Evolutionary conservation across 2,329 filamentous ascomycete genomes (phyloP).

Genomic region (Chaetoscypha palmicola): DNA sequence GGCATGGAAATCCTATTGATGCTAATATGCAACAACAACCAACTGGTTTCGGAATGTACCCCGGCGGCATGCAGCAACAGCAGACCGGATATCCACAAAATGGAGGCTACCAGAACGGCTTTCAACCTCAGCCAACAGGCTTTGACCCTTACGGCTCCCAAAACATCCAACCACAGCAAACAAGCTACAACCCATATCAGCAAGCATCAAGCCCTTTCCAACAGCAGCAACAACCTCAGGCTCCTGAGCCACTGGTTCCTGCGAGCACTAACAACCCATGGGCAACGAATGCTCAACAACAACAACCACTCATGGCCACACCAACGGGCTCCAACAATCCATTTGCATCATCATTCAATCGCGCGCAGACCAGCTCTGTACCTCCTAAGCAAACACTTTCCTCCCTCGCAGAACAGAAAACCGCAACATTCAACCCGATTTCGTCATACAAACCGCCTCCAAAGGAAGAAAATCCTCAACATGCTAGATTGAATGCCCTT

Average conservation of each 20-base stretch:
- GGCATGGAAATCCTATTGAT: slow-evolving; percentile 92
- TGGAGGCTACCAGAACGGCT: slow-evolving; percentile 65
- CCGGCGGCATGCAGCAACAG: slow-evolving; percentile 37
- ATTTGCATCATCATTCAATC: slow-evolving; percentile 70
- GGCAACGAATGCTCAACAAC: slow-evolving; percentile 56
- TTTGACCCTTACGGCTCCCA: slow-evolving; percentile 65
- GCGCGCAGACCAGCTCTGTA: slow-evolving; percentile 45
- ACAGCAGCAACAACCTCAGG: slow-evolving; percentile 41
- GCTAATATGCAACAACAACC: slow-evolving; percentile 71
- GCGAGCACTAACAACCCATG: slow-evolving; percentile 93
- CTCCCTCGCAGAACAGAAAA: slow-evolving; percentile 77
- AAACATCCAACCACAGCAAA: slow-evolving; percentile 40
- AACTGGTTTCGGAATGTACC: slow-evolving; percentile 62
- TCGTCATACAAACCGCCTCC: slow-evolving; percentile 40
- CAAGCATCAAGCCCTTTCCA: slow-evolving; percentile 34
- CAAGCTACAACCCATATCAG: slow-evolving; percentile 49
- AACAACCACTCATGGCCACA: slow-evolving; percentile 67
- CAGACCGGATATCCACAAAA: slow-evolving; percentile 53
- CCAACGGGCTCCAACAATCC: slow-evolving; percentile 97
- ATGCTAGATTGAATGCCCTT: slow-evolving; percentile 76
- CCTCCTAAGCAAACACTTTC: slow-evolving; percentile 63
- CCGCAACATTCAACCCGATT: slow-evolving; percentile 54
- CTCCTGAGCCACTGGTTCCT: slow-evolving; percentile 55
- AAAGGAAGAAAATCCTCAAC: slow-evolving; percentile 54
- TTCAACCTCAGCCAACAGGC: slow-evolving; percentile 59